phyloP scores from a whole-genome alignment of 2,329 filamentous ascomycete genomes.

The Keithomyces neogunnii region DNA sequence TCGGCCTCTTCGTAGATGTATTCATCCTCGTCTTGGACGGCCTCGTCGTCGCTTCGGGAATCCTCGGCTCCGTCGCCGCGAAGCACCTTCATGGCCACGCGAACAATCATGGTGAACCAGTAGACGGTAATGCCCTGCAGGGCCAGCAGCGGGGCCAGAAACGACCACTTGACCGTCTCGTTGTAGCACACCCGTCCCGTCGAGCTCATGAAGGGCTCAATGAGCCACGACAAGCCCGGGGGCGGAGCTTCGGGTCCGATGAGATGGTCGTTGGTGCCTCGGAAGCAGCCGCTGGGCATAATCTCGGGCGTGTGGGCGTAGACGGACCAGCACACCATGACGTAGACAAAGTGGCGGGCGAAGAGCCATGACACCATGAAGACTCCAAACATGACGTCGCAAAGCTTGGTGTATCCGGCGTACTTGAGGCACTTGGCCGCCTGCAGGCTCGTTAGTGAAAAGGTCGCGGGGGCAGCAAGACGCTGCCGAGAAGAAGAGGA shows the following conservation, averaged over 20 bases:
- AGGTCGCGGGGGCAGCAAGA: too few relatives aligned
- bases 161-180: conserved; percentile 63
- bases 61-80: conserved; percentile 74
- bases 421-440: conserved; percentile 93
- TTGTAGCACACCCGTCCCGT: conserved; percentile 76
- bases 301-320: conserved; percentile 54
- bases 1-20: conserved; percentile 45
- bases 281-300: conserved; percentile 66
- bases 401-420: conserved; percentile 63
- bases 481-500: conserved; percentile 17
- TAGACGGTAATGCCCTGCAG: conserved; percentile 73
- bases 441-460: conserved; percentile 32
- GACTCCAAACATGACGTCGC: conserved; percentile 75
- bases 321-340: conserved; percentile 74
- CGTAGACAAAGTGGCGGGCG: conserved; percentile 74
- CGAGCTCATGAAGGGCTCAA: conserved; percentile 65
- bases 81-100: conserved; percentile 73
- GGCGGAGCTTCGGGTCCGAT: conserved; percentile 42
- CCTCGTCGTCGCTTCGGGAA: conserved; percentile 73
- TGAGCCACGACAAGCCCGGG: conserved; percentile 49
- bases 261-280: conserved; percentile 45
- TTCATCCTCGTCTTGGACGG: conserved; percentile 46
- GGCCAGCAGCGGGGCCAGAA: conserved; percentile 66
- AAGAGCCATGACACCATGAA: conserved; percentile 83
- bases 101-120: conserved; percentile 86